Base-by-base conservation (phyloP, 441 rosid species). In the Populus trichocarpa region DNA sequence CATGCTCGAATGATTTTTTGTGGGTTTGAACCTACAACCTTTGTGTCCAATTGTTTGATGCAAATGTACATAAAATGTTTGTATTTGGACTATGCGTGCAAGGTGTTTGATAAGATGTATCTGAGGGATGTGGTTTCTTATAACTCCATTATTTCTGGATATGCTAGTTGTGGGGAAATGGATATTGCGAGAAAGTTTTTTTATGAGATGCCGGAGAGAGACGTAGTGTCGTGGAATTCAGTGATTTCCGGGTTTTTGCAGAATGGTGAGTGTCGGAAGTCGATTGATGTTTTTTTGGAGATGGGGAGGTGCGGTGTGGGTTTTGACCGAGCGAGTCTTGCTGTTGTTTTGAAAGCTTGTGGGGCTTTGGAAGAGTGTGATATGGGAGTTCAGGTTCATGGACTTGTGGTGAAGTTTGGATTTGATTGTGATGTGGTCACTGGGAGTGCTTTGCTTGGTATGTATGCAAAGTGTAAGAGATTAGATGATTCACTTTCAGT, bases 211-310 rank as follows among this genome's bases (percentile, higher is more conserved):
- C 92, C 91, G 5, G 71, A 70, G 71, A 89, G 90, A 83, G 99
- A 95, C 77, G 90, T 86, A 67, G 84, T 92, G 69, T 92, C 99
- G 1, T 95, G 98, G 99, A 95, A 93, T 82, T 92, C 96, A 0
- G 77, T 95, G 90, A 80, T 93, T 71, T 95, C 99, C 0, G 99
- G 95, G 67, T 95, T 80, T 84, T 36, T 86, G 40, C 91, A 82
- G 65, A 87, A 82, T 71, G 88, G 93, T 28, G 86, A 92, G 76
- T 82, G 72, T 78, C 73, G 73, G 42, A 88, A 83, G 77, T 73
- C 87, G 2, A 75, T 92, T 78, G 84, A 67, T 71, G 61, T 87
- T 83, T 93, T 95, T 46, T 67, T 84, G 80, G 85, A 87, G 77
- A 93, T 92, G 98, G 85, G 91, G 32, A 84, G 84, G 69, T 70